phyloP scores from a whole-genome alignment of 345 rosid genomes.

The Chamaenerion angustifolium region DNA sequence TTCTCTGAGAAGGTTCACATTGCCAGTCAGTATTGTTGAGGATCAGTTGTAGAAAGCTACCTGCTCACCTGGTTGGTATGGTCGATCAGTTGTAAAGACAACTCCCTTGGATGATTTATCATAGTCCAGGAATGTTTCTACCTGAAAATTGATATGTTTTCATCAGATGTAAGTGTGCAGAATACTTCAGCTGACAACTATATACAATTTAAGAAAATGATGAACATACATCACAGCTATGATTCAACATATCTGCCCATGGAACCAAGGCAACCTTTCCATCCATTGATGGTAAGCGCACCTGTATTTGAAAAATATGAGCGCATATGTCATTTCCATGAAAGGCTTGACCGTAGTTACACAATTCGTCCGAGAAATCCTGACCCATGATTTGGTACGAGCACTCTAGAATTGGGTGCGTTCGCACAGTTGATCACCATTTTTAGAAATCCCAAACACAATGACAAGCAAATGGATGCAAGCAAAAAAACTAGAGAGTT shows the following conservation, averaged over 20 bases:
- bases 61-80: slow-evolving; percentile 97
- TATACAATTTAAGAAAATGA: slow-evolving; percentile 1
- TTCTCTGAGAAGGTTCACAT: background rate
- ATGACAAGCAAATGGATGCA: too few relatives aligned
- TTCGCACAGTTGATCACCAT: too few relatives aligned
- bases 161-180: background rate
- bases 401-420: too few relatives aligned
- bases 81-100: slow-evolving; percentile 64
- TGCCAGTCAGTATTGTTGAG: background rate
- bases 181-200: background rate
- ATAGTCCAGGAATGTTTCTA: slow-evolving; percentile 83
- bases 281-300: slow-evolving; percentile 83
- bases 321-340: background rate
- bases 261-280: slow-evolving; percentile 93
- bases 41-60: slow-evolving; percentile 24
- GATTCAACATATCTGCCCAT: slow-evolving; percentile 99
- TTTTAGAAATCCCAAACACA: too few relatives aligned
- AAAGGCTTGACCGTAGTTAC: too few relatives aligned
- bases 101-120: slow-evolving; percentile 81
- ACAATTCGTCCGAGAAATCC: too few relatives aligned
- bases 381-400: too few relatives aligned
- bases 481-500: too few relatives aligned
- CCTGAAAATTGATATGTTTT: slow-evolving; percentile 26
- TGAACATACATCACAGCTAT: slow-evolving; percentile 67
- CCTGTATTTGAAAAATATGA: slow-evolving; percentile 24